Conservation (phyloP, 1,284 basidiomycete species). For the Ganoderma leucocontextum region DNA sequence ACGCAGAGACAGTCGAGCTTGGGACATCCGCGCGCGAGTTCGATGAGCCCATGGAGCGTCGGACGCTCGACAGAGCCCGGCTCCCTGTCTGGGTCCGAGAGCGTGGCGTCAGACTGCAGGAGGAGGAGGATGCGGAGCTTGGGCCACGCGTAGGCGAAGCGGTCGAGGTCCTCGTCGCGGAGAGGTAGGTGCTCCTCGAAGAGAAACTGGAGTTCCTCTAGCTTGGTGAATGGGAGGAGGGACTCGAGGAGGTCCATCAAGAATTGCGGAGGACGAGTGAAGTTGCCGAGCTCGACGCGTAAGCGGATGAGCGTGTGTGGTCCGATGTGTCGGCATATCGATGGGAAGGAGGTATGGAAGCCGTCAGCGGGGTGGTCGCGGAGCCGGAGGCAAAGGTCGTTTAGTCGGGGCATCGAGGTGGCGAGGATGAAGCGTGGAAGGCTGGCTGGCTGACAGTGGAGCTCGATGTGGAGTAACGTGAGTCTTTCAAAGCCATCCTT, state of each 20-base stretch:
- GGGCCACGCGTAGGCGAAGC: not conserved
- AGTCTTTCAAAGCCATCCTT: not conserved
- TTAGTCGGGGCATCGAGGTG: not conserved
- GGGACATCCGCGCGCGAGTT: not conserved
- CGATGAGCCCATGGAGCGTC: not conserved
- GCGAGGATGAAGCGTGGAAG: not conserved
- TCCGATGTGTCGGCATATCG: not conserved
- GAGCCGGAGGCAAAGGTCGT: not conserved
- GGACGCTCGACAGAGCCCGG: not conserved
- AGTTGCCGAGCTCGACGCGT: not conserved
- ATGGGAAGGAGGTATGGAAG: not conserved
- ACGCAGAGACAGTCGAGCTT: not conserved
- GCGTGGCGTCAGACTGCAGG: not conserved
- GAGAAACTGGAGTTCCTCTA: not conserved
- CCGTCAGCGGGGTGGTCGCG: not conserved
- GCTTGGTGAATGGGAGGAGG: not conserved
- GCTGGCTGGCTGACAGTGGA: not conserved
- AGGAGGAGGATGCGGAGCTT: not conserved
- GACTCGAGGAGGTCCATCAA: not conserved
- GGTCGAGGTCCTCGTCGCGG: not conserved
- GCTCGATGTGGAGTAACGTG: not conserved
- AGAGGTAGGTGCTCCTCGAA: not conserved
- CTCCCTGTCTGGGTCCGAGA: not conserved
- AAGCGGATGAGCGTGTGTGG: not conserved
- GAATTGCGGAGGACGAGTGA: not conserved